Evolutionary conservation across 1,284 basidiomycete species (phyloP).

Genomic region (Tetrapyrgos nigripes): DNA sequence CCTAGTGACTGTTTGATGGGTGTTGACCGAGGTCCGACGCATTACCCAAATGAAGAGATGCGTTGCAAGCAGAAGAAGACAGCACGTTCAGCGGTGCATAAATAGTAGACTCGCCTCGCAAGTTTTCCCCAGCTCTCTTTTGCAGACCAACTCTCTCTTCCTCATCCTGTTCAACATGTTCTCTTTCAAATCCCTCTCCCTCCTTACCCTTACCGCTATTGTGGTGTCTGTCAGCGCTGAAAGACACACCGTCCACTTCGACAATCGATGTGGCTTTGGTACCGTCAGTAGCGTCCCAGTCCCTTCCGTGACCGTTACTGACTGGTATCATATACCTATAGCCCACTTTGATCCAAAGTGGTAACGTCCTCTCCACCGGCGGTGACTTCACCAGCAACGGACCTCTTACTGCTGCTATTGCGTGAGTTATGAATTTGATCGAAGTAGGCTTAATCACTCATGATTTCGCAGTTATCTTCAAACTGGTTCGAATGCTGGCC

Average conservation of each 20-base stretch:
- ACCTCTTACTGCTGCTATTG: constrained; percentile 6
- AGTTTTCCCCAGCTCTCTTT: neutral
- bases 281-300: constrained; percentile 21
- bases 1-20: too few species aligned
- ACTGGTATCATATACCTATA: neutral
- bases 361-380: constrained; percentile 12
- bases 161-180: constrained; percentile 1
- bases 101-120: neutral
- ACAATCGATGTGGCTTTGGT: constrained; percentile 33
- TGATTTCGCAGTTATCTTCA: constrained; percentile 5
- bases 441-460: neutral
- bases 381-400: constrained; percentile 11
- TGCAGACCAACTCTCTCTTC: neutral
- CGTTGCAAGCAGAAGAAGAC: too few species aligned
- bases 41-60: too few species aligned
- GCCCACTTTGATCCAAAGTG: constrained; percentile 13
- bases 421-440: constrained; percentile 5
- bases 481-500: neutral
- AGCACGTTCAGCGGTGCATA: too few species aligned
- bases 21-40: too few species aligned
- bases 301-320: neutral
- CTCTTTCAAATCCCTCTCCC: constrained; percentile 11
- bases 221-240: constrained; percentile 29
- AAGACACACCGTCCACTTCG: constrained; percentile 35
- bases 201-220: constrained; percentile 21